Conservation (phyloP, 179 eudicot genomes). For the Camellia oleifera region DNA sequence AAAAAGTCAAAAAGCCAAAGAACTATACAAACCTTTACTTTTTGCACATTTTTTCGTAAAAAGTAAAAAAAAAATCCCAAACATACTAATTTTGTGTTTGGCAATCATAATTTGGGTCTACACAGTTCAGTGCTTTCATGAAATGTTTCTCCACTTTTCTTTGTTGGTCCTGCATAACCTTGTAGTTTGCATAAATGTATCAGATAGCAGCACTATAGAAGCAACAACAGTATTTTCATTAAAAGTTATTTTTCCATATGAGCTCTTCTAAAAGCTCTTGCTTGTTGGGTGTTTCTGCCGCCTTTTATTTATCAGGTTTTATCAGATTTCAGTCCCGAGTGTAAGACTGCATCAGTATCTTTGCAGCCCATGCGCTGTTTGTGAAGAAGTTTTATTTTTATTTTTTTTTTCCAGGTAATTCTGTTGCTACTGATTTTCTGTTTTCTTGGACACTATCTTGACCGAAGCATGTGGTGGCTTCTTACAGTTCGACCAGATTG, state of each 20-base stretch:
- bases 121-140: too few relatives aligned
- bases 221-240: too few relatives aligned
- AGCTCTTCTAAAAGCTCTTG: background rate
- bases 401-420: background rate
- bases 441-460: constrained; percentile 1
- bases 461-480: constrained; percentile 13
- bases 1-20: too few relatives aligned
- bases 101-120: background rate
- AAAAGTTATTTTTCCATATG: too few relatives aligned
- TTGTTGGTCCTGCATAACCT: background rate
- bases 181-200: too few relatives aligned
- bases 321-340: background rate
- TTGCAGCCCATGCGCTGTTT: background rate
- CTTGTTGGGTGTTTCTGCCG: background rate
- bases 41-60: too few relatives aligned
- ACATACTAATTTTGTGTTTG: background rate
- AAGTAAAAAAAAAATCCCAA: too few relatives aligned
- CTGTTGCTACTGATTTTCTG: background rate
- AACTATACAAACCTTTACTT: too few relatives aligned
- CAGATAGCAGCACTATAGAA: too few relatives aligned
- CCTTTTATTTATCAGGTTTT: constrained; percentile 2
- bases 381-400: background rate
- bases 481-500: background rate
- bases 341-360: background rate
- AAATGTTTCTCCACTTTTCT: background rate